Conservation (phyloP, 2,329 filamentous ascomycete species). For the Fusarium sp. region DNA sequence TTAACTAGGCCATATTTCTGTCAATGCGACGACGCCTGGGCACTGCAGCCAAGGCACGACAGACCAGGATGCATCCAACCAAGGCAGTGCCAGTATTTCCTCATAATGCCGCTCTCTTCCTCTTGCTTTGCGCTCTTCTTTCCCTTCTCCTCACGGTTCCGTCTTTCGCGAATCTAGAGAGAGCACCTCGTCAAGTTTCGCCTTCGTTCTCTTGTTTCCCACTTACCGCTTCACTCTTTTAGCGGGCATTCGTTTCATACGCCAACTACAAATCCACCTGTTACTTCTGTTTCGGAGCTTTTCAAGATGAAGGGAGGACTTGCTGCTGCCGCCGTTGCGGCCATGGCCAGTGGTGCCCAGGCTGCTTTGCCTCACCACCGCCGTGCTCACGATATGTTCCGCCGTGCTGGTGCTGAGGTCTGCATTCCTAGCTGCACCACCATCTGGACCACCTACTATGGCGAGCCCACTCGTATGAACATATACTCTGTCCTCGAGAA, state of each 20-base stretch:
- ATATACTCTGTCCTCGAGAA: background rate
- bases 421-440: slow-evolving; percentile 76
- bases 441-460: slow-evolving; percentile 77
- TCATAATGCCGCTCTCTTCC: slow-evolving; percentile 45
- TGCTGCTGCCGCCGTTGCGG: slow-evolving; percentile 72
- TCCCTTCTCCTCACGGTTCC: slow-evolving; percentile 54
- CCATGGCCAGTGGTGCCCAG: slow-evolving; percentile 65
- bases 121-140: slow-evolving; percentile 48
- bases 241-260: slow-evolving; percentile 79
- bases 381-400: slow-evolving; percentile 71
- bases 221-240: slow-evolving; percentile 85
- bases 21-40: slow-evolving; percentile 36
- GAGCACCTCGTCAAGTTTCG: slow-evolving; percentile 55
- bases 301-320: slow-evolving; percentile 79
- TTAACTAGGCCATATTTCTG: slow-evolving; percentile 31
- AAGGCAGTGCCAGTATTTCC: slow-evolving; percentile 48
- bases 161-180: slow-evolving; percentile 63
- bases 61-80: slow-evolving; percentile 20
- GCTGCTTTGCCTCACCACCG: slow-evolving; percentile 69
- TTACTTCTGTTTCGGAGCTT: slow-evolving; percentile 42
- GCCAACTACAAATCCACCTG: slow-evolving; percentile 39
- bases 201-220: slow-evolving; percentile 63
- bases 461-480: slow-evolving; percentile 71
- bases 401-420: slow-evolving; percentile 56
- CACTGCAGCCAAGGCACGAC: slow-evolving; percentile 39